Percentiles rank a stretch among this genome's conserved stretches.
These are phyloP conservation scores for Iris pallida DNA, from an alignment of 116 monocot genomes.

Conservation along the genomic window DNA sequence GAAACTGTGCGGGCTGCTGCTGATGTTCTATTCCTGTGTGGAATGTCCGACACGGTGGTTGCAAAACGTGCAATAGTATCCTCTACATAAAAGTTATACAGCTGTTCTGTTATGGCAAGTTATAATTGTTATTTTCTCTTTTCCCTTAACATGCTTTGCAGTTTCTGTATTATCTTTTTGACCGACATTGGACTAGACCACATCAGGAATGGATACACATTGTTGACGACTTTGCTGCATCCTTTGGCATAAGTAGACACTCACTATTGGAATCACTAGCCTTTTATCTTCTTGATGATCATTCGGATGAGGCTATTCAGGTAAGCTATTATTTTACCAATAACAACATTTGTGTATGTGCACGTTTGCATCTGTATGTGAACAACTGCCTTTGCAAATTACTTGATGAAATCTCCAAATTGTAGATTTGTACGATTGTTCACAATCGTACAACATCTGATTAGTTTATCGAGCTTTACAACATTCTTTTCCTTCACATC, in stretches of 20 bases:
- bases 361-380: no score
- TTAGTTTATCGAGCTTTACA: no score
- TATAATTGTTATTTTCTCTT: neutral
- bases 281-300: constrained; percentile 87
- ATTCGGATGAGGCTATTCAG: constrained; percentile 62
- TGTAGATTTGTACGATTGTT: no score
- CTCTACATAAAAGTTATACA: constrained; percentile 20
- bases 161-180: constrained; percentile 94
- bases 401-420: no score
- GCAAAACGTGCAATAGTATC: constrained; percentile 95
- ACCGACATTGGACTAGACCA: constrained; percentile 78
- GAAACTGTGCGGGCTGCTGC: constrained; percentile 52
- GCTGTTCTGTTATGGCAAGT: neutral
- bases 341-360: no score
- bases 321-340: constrained; percentile 20
- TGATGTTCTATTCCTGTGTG: constrained; percentile 79
- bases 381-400: no score
- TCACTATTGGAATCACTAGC: constrained; percentile 55
- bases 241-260: constrained; percentile 54
- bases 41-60: constrained; percentile 80
- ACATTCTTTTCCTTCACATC: no score
- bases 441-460: no score
- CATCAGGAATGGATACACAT: constrained; percentile 63
- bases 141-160: constrained; percentile 45
- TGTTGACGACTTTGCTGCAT: constrained; percentile 78